A percentile compares a stretch with the other conserved stretches of the same genome.
phyloP scores from a whole-genome alignment of 768 basidiomycete genomes.

The Floccularia luteovirens region DNA sequence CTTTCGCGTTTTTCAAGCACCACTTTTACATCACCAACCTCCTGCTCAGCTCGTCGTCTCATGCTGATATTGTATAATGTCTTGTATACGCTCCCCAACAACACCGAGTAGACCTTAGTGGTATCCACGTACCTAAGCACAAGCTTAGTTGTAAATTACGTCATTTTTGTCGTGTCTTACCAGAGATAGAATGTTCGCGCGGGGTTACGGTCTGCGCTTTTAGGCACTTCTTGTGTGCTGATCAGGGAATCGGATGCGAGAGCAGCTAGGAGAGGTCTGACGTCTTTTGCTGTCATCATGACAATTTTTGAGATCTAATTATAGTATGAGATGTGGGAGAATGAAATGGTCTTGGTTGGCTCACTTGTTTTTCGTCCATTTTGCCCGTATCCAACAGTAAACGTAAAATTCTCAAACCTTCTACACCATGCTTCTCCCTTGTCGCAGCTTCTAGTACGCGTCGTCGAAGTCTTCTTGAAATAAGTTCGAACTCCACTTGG shows the following conservation, averaged over 20 bases:
- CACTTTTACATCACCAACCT: slow-evolving; percentile 54
- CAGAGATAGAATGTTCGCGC: slow-evolving; percentile 89
- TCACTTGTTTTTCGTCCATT: slow-evolving; percentile 90
- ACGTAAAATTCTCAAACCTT: slow-evolving; percentile 77
- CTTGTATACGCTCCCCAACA: slow-evolving; percentile 80
- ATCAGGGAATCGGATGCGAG: slow-evolving; percentile 79
- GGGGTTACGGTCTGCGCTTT: slow-evolving; percentile 84
- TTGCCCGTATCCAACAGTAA: slow-evolving; percentile 79
- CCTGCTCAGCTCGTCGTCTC: slow-evolving; percentile 67
- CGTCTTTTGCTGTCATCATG: slow-evolving; percentile 88
- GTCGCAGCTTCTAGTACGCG: slow-evolving; percentile 73
- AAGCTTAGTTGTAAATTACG: slow-evolving; percentile 3
- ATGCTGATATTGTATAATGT: slow-evolving; percentile 80
- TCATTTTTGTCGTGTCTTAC: slow-evolving; percentile 28
- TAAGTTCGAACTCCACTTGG: slow-evolving; percentile 72
- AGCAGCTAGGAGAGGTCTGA: slow-evolving; percentile 70
- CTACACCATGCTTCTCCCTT: slow-evolving; percentile 75
- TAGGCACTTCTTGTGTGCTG: slow-evolving; percentile 89
- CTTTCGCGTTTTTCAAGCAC: slow-evolving; percentile 78
- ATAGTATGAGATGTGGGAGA: neutral
- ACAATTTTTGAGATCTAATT: slow-evolving; percentile 83
- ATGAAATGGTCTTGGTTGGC: slow-evolving; percentile 10
- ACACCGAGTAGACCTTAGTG: slow-evolving; percentile 68
- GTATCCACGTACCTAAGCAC: slow-evolving; percentile 79
- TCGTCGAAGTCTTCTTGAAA: slow-evolving; percentile 58